Base-by-base conservation (phyloP, 495 filamentous ascomycete species). In the Xylaria bambusicola region DNA sequence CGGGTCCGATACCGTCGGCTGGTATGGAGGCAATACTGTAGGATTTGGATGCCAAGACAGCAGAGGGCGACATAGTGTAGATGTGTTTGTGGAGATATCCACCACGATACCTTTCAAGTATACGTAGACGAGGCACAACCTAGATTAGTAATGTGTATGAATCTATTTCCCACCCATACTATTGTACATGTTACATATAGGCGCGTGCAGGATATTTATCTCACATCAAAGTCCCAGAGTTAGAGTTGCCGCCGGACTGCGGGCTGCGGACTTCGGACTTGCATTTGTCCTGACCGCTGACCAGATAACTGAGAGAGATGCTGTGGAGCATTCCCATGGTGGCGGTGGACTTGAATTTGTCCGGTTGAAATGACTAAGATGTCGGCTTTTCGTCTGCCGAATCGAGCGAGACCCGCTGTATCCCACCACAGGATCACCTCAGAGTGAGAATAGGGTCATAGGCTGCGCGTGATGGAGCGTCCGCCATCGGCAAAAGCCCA, bases 1-100 rank as follows among this genome's bases (percentile, higher is more conserved):
- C 80, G 6, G 77, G 77, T 1, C 80, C 80, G 50, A 83, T 83
- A 23, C 80, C 80, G 66, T 83, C 80, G n/a, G 50, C 50, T 1
- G 50, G 50, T 53, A 53, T 53, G 13, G 50, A 53, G 33, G 50
- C 50, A 15, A 53, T 53, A 15, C 35, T 53, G n/a, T 53, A 53
- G 2, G 50, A 18, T 15, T 53, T 53, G 15, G 35, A 17, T 13
- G 17, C 49, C 1, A n/a, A 18, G 17, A 52, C 21, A 15, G 49
- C 49, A 12, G 49, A 52, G n/a, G 35, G 50, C 12, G 50, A 53
- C 50, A 53, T 33, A 5, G 5, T 33, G 29, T 33, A 33, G 29
- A 33, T 33, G 29, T 5, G 5, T 33, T 5, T 33, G 29, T 33
- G n/a, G n/a, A n/a, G n/a, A n/a, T n/a, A n/a, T n/a, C n/a, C n/a